Evolutionary conservation across 1,284 basidiomycete genomes (phyloP).

Genomic region (Ganoderma boninense): DNA sequence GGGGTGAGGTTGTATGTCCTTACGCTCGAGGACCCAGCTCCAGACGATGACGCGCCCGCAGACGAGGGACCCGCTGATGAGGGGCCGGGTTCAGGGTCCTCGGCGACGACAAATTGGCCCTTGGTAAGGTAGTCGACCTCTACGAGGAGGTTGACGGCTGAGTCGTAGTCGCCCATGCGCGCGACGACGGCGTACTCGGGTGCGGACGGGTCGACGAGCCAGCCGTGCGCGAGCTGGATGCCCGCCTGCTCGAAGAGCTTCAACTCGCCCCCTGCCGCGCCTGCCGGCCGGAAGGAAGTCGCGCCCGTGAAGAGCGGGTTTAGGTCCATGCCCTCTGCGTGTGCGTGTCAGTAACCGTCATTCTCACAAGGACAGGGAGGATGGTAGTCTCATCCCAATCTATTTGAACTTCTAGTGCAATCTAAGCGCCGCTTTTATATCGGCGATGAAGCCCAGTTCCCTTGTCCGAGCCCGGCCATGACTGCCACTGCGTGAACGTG

Average conservation of each 20-base stretch:
- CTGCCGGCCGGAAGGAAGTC: slow-evolving; percentile 71
- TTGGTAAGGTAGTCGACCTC: slow-evolving; percentile 78
- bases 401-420: too few relatives aligned
- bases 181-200: slow-evolving; percentile 65
- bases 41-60: too few relatives aligned
- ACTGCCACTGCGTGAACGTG: too few relatives aligned
- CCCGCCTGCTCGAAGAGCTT: slow-evolving; percentile 86
- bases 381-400: too few relatives aligned
- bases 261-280: slow-evolving; percentile 70
- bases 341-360: background rate
- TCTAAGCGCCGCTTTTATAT: too few relatives aligned
- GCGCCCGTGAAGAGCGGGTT: slow-evolving; percentile 81
- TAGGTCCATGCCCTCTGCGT: slow-evolving; percentile 82
- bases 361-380: too few relatives aligned
- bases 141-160: slow-evolving; percentile 75
- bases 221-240: slow-evolving; percentile 88
- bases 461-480: too few relatives aligned
- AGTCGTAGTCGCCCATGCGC: slow-evolving; percentile 71
- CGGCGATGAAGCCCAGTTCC: too few relatives aligned
- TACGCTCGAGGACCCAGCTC: too few relatives aligned
- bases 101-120: slow-evolving; percentile 60
- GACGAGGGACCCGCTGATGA: background rate
- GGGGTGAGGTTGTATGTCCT: slow-evolving; percentile 47
- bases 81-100: background rate
- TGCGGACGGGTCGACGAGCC: slow-evolving; percentile 86